Conservation (phyloP, 202 grass and related monocot genomes). For the Alloteropsis angusta region DNA sequence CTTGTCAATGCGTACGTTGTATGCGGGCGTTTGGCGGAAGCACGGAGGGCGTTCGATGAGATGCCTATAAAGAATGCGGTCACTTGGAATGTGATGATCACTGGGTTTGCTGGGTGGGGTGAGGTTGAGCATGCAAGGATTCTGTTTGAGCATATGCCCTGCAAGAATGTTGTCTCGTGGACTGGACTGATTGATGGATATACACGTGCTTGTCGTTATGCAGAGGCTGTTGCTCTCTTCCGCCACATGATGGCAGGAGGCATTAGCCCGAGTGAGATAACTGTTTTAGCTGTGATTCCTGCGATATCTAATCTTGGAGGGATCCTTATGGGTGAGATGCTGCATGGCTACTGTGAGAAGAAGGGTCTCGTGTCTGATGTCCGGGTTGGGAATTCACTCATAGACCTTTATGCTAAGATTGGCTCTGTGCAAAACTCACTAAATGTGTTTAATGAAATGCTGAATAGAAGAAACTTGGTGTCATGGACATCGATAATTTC, state of each 20-base stretch:
- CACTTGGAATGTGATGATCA: slow-evolving; percentile 66
- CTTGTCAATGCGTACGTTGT: slow-evolving; percentile 19
- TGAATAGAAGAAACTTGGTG: slow-evolving; percentile 45
- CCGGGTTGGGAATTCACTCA: slow-evolving; percentile 48
- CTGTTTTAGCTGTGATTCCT: slow-evolving; percentile 45
- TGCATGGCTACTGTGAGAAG: slow-evolving; percentile 54
- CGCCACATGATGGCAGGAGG: slow-evolving; percentile 41
- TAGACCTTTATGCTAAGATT: slow-evolving; percentile 61
- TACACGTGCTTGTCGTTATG: slow-evolving; percentile 5
- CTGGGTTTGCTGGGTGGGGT: slow-evolving; percentile 44
- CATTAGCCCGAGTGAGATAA: slow-evolving; percentile 42
- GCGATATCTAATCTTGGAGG: slow-evolving; percentile 36
- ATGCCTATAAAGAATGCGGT: slow-evolving; percentile 51
- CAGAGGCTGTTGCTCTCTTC: slow-evolving; percentile 43
- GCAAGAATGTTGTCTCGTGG: slow-evolving; percentile 51
- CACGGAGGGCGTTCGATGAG: slow-evolving; percentile 38
- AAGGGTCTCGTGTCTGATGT: slow-evolving; percentile 32
- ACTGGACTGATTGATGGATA: slow-evolving; percentile 62
- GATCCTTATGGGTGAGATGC: slow-evolving; percentile 19
- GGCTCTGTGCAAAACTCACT: slow-evolving; percentile 42
- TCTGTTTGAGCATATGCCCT: slow-evolving; percentile 51
- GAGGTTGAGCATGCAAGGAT: slow-evolving; percentile 32
- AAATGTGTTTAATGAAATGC: slow-evolving; percentile 43
- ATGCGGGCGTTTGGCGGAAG: slow-evolving; percentile 34
- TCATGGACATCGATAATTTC: slow-evolving; percentile 78